Base-by-base conservation (phyloP, 164 flowering plant genomes). In the Nymphaea thermarum region DNA sequence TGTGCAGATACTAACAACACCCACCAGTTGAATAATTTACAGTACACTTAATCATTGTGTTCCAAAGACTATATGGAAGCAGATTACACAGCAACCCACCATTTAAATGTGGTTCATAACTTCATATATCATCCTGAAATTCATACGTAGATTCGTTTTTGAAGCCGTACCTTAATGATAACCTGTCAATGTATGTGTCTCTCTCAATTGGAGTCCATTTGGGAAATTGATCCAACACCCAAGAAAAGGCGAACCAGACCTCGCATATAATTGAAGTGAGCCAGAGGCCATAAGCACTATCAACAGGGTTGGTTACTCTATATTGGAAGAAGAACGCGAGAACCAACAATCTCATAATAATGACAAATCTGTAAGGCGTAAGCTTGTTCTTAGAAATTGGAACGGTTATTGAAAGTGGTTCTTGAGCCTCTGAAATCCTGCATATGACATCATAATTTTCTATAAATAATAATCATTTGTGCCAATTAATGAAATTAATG, bases 151-250 rank as follows among this genome's bases (percentile, higher is more conserved):
- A 12, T 25, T 47, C 12, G 36, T 25, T 65, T 68, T 43, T 59
- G 55, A 59, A 66, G 59, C n/a, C 70, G 68, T 85, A 88, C 98
- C 98, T 89, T 73, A 85, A 81, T 42, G 98, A 89, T 59, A 93
- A 72, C 67, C 80, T 74, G 73, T 93, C 94, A 47, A 80, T 67
- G 64, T 66, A 87, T 62, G 96, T 85, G 55, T 76, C 89, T 67
- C 96, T 74, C 69, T 82, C 82, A 44, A 90, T 67, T 10, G 98
- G 98, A 77, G 65, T 80, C 98, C 98, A 93, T 70, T 93, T 93
- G 47, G 98, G 98, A 76, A 93, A 93, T 82, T 91, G 97, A 86
- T 93, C 98, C 80, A 93, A 79, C 68, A 90, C 86, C 98, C 97
- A 90, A 8, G 98, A 93, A 51, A 87, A 69, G 63, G 96, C 98